Conservation (phyloP, 2,329 filamentous ascomycete species). For the Amphichorda felina region DNA sequence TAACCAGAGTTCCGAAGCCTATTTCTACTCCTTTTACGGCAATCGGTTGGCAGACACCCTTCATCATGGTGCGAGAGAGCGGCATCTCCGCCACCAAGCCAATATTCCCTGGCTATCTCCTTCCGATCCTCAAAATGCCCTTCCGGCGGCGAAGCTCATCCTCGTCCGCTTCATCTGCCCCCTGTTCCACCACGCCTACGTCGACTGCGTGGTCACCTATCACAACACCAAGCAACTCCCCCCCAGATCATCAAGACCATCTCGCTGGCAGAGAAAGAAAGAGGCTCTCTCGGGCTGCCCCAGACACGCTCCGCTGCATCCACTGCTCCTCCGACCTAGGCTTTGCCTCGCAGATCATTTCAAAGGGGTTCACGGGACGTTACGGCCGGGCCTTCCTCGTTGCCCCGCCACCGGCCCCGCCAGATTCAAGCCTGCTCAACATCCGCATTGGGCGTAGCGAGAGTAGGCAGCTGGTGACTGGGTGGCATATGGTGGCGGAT, state of each 20-base stretch:
- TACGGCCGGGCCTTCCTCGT: slow-evolving; percentile 54
- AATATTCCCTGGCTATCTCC: slow-evolving; percentile 37
- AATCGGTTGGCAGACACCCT: no score
- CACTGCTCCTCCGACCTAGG: slow-evolving; percentile 50
- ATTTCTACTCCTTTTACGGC: no score
- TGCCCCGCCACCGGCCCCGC: slow-evolving; percentile 23
- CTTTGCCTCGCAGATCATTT: slow-evolving; percentile 47
- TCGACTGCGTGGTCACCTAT: slow-evolving; percentile 14
- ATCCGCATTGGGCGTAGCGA: slow-evolving; percentile 41
- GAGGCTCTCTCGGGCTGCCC: slow-evolving; percentile 28
- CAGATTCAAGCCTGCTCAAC: slow-evolving; percentile 31
- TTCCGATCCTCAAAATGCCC: slow-evolving; percentile 37
- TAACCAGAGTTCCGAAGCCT: no score
- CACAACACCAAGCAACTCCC: slow-evolving; percentile 16
- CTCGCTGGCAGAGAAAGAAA: background rate
- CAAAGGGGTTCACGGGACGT: slow-evolving; percentile 54
- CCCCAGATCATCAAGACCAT: slow-evolving; percentile 8
- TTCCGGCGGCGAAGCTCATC: slow-evolving; percentile 22
- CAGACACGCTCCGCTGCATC: slow-evolving; percentile 46
- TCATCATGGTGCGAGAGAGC: slow-evolving; percentile 22
- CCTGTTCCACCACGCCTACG: slow-evolving; percentile 7
- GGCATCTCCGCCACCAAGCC: slow-evolving; percentile 28
- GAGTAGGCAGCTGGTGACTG: slow-evolving; percentile 47
- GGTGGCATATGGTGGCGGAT: slow-evolving; percentile 52
- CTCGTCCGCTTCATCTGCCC: slow-evolving; percentile 18